Conservation (phyloP, 768 basidiomycete species). For the Pleurotus pulmonarius region DNA sequence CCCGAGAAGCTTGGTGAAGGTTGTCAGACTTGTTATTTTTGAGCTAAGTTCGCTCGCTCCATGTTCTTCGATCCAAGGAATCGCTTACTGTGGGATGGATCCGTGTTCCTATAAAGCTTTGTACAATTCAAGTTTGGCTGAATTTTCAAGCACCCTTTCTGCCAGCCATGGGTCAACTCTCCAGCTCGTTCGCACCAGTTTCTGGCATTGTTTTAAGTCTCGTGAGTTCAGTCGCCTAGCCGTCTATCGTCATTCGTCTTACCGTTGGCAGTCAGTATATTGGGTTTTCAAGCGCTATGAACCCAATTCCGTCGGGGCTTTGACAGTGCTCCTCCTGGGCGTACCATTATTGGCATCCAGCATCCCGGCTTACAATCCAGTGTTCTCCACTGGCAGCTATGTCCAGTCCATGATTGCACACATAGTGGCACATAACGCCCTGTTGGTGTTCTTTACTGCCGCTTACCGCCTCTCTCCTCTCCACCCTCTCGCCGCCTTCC, state of each 20-base stretch:
- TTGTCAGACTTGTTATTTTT: too few relatives aligned
- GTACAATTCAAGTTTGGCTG: too few relatives aligned
- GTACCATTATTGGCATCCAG: constrained; percentile 20
- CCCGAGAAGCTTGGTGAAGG: too few relatives aligned
- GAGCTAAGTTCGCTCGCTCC: too few relatives aligned
- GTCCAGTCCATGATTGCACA: not conserved
- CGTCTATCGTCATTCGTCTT: not conserved
- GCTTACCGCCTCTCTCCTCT: constrained; percentile 33
- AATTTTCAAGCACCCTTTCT: too few relatives aligned
- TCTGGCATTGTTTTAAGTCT: not conserved
- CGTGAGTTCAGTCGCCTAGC: not conserved
- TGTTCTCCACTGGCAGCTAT: not conserved
- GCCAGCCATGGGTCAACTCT: not conserved
- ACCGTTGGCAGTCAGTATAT: constrained; percentile 21
- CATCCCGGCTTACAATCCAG: constrained; percentile 17
- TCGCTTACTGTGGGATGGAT: too few relatives aligned
- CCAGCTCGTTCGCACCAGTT: not conserved
- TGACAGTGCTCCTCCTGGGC: constrained; percentile 22
- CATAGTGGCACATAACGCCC: not conserved
- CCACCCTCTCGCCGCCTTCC: constrained; percentile 33
- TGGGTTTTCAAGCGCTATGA: constrained; percentile 31
- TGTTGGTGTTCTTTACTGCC: constrained; percentile 19
- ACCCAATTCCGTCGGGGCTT: constrained; percentile 22
- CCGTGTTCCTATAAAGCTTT: too few relatives aligned
- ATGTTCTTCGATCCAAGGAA: too few relatives aligned